Percentiles rank a stretch among this genome's conserved stretches.
These are phyloP conservation scores for Microbotryomycetes sp. DNA, from an alignment of 1,284 basidiomycete genomes.

Conservation along the genomic window DNA sequence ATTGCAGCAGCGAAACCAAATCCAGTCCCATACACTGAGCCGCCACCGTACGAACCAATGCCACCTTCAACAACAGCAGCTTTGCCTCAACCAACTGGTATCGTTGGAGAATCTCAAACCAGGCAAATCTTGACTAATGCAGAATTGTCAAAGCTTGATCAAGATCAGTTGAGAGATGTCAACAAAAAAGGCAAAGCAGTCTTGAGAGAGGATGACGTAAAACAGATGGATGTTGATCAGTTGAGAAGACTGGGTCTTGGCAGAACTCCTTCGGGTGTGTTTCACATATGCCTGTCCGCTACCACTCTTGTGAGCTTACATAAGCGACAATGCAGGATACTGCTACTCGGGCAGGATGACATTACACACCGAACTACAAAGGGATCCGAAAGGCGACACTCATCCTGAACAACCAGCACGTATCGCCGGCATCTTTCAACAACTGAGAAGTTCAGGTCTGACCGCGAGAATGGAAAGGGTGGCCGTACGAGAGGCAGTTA, in stretches of 20 bases:
- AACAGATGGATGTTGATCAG: constrained; percentile 9
- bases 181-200: background rate
- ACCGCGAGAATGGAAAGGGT: constrained; percentile 69
- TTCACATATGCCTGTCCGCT: background rate
- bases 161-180: background rate
- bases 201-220: constrained; percentile 18
- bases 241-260: constrained; percentile 24
- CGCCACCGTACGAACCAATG: constrained; percentile 11
- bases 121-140: constrained; percentile 9
- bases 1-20: constrained; percentile 20
- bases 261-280: constrained; percentile 14
- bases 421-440: constrained; percentile 69
- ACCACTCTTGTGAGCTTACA: background rate
- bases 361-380: constrained; percentile 53
- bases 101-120: background rate
- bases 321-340: constrained; percentile 54
- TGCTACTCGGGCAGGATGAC: constrained; percentile 86
- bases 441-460: constrained; percentile 57
- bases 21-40: constrained; percentile 17
- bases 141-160: constrained; percentile 5
- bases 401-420: constrained; percentile 88
- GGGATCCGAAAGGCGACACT: constrained; percentile 42
- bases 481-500: constrained; percentile 63
- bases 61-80: background rate
- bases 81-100: background rate